Evolutionary conservation across 371 early-diverging fungal genomes (phyloP).

Genomic region (Paraphysoderma sedebokerense): DNA sequence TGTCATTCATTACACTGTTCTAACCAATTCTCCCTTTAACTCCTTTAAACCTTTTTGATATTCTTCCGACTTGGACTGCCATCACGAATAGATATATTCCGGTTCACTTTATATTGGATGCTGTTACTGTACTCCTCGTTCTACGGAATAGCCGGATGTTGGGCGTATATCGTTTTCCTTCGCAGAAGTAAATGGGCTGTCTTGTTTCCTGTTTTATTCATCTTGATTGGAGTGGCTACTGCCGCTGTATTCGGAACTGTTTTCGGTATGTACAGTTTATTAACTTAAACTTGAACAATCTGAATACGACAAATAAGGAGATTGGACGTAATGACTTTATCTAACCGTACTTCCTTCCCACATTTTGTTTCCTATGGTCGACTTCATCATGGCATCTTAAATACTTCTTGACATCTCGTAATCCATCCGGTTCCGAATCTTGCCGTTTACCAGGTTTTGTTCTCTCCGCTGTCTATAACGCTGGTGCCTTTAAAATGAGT

Average conservation of each 20-base stretch:
- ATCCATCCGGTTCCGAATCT: not conserved
- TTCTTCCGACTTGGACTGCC: not conserved
- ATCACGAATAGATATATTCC: slow-evolving; percentile 9
- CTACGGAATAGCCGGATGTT: slow-evolving; percentile 19
- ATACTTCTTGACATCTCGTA: not conserved
- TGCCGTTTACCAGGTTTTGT: slow-evolving; percentile 23
- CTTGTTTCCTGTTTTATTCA: slow-evolving; percentile 27
- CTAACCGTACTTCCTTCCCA: not conserved
- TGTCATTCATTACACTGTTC: not conserved
- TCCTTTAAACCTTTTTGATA: not conserved
- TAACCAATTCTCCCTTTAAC: slow-evolving; percentile 1
- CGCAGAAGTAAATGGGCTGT: slow-evolving; percentile 31
- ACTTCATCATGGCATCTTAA: not conserved
- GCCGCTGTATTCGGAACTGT: slow-evolving; percentile 37
- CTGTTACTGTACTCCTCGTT: slow-evolving; percentile 11
- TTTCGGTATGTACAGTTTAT: slow-evolving; percentile 22
- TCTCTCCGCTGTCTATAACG: slow-evolving; percentile 35
- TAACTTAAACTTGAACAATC: too few species aligned
- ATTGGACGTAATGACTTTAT: not conserved
- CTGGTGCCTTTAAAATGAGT: slow-evolving; percentile 45
- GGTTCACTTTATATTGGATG: slow-evolving; percentile 14
- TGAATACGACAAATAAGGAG: not conserved
- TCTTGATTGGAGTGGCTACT: slow-evolving; percentile 27
- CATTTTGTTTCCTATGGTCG: not conserved
- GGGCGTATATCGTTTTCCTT: slow-evolving; percentile 31